Evolutionary conservation across 2,329 filamentous ascomycete genomes (phyloP), one percentile per base, ranked within the genome.

Genomic region (Amesomyces nigricolor): DNA sequence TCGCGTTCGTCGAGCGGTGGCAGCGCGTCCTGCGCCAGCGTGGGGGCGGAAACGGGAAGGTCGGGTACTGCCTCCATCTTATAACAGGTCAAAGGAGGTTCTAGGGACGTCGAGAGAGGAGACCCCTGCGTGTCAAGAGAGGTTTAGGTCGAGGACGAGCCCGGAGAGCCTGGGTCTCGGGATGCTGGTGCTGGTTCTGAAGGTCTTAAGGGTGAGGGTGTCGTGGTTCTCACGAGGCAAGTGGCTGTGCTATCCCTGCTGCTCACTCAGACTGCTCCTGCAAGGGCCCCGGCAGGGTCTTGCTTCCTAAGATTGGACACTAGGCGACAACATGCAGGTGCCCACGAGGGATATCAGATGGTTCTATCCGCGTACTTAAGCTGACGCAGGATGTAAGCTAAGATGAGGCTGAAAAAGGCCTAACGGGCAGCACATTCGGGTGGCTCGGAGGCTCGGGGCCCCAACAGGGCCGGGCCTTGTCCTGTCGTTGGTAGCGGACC

Each of bases 21-120:
- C 17, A 64, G 61, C 17, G 57, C 40, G 13, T 60, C 52, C 30
- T 61, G 62, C n/a, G 53, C 42, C 1, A 26, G 17, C 47, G 37
- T 35, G 45, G 43, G n/a, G 57, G 49, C 19, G 47, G 26, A 11
- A 51, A 16, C 6, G 42, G 37, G 43, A 4, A 47, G 37, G 11
- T 47, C 26, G 11, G 17, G 19, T 30, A 5, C 19, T 11, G n/a
- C 44, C n/a, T 45, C 47, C 48, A 52, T 52, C 5, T 32, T 52
- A 17, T 51, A 32, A 13, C 37, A 40, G n/a, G 54, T 50, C 5
- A 47, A 51, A 11, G 53, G 47, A 6, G 53, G 40, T 14, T 42
- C 47, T 29, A 47, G 51, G 11, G 47, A 4, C 11, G 11, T 35
- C 11, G 9, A 35, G 9, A 13, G 11, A 35, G 32, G 7, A 10